Conservation (phyloP, 345 rosid species). For the Draba incana region DNA sequence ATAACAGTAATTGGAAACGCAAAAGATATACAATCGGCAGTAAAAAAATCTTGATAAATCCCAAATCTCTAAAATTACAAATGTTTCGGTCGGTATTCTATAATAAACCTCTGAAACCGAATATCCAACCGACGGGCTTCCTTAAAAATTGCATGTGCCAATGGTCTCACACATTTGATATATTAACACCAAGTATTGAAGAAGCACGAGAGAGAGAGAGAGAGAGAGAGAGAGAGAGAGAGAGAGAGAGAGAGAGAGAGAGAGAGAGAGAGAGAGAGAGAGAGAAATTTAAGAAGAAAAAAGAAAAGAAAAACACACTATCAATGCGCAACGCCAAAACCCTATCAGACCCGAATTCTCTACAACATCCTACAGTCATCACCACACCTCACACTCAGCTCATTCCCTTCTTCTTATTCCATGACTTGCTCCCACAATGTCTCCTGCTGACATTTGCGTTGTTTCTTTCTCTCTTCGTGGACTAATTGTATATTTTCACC, state of each 20-base stretch:
- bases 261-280: neutral
- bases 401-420: conserved; percentile 15
- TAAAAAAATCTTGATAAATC: conserved; percentile 24
- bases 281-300: conserved; percentile 4
- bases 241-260: too few species aligned
- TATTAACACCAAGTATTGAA: conserved; percentile 40
- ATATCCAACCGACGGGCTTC: conserved; percentile 38
- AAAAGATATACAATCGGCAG: conserved; percentile 1
- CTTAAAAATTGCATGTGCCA: conserved; percentile 37
- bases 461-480: neutral
- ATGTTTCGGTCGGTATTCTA: conserved; percentile 40
- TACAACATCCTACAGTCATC: conserved; percentile 37
- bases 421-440: conserved; percentile 31
- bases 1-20: neutral
- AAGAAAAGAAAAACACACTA: conserved; percentile 25
- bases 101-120: conserved; percentile 38
- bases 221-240: too few species aligned
- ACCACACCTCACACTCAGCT: conserved; percentile 32
- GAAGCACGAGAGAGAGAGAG: conserved; percentile 11
- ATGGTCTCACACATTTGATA: conserved; percentile 36
- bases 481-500: conserved; percentile 73
- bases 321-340: conserved; percentile 35
- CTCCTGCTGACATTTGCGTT: conserved; percentile 7
- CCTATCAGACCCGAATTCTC: conserved; percentile 41
- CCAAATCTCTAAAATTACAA: conserved; percentile 39